Percentiles rank a stretch among this genome's conserved stretches.
Conservation (phyloP, 2,329 filamentous ascomycete genomes). For the Alternaria postmessia region DNA sequence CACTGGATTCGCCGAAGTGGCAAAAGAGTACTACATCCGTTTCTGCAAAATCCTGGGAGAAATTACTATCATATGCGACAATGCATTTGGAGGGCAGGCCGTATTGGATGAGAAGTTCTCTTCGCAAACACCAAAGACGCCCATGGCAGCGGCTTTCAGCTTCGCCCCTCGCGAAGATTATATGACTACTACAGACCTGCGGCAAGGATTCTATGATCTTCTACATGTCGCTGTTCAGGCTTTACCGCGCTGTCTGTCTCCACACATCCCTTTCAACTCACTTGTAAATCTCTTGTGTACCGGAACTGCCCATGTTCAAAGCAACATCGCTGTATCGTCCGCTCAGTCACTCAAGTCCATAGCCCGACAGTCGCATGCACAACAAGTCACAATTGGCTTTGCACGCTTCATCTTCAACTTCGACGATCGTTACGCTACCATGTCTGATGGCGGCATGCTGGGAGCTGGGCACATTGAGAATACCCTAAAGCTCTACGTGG, state of each 20-base stretch:
- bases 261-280: conserved; percentile 90
- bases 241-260: conserved; percentile 88
- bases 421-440: conserved; percentile 95
- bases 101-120: conserved; percentile 95
- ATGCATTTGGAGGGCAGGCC: conserved; percentile 95
- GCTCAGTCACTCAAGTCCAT: conserved; percentile 94
- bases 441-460: conserved; percentile 97
- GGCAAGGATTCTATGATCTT: conserved; percentile 94
- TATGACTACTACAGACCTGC: conserved; percentile 76
- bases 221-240: conserved; percentile 96
- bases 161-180: conserved; percentile 86
- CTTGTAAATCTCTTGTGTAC: conserved; percentile 95
- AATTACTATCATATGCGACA: conserved; percentile 95
- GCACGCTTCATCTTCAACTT: conserved; percentile 98
- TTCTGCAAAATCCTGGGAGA: conserved; percentile 97
- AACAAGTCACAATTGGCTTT: conserved; percentile 96
- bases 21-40: conserved; percentile 83
- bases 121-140: conserved; percentile 87
- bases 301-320: conserved; percentile 93
- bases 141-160: conserved; percentile 91
- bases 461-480: conserved; percentile 94
- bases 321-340: conserved; percentile 90
- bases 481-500: conserved; percentile 89
- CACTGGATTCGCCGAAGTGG: conserved; percentile 72
- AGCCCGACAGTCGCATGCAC: conserved; percentile 88